Base-by-base conservation (phyloP, 768 basidiomycete species). In the Hygrophorus russula region DNA sequence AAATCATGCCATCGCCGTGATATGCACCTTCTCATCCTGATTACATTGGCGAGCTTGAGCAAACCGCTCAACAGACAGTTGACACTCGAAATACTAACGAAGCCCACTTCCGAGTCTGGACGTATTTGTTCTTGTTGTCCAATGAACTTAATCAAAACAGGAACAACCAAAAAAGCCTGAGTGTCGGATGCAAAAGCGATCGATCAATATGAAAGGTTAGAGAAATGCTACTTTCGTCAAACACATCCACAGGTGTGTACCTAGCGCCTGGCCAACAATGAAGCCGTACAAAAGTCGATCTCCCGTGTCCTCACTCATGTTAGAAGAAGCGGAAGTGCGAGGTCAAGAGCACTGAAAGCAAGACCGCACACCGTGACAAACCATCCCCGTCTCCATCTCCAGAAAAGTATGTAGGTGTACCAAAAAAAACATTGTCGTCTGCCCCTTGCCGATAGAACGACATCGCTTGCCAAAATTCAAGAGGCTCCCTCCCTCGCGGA, bases 361-460 rank as follows among this genome's bases (percentile, higher is more conserved):
- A 14, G 19, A 39, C 43, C 41, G 20, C 34, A 18, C 24, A 9
- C n/a, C n/a, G n/a, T n/a, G n/a, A n/a, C 29, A 20, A 20, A 2
- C 32, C 44, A 28, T 36, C 27, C 12, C 40, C 47, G 19, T 47
- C 41, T 28, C 46, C 41, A 49, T 46, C 49, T 39, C 42, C 52
- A 45, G 52, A 56, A 46, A 55, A 56, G 46, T 56, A 59, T 43
- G 52, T 54, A 61, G 44, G 11, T 46, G 41, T 9, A 36, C 57
- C 57, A 19, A 68, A 68, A 49, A 61, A 54, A 14, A 47, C 60
- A 17, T 72, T 71, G 4, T 66, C 78, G 9, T 72, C 78, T 13
- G 61, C 71, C 2, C 82, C 82, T 1, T 73, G 69, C 44, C 70
- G 82, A 20, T 68, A 86, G 15, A 84, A 82, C 58, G 82, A 86